These are phyloP conservation scores for Suhomyces ambrosiae DNA, from an alignment of 1,139 yeast species.

Conservation along the genomic window DNA sequence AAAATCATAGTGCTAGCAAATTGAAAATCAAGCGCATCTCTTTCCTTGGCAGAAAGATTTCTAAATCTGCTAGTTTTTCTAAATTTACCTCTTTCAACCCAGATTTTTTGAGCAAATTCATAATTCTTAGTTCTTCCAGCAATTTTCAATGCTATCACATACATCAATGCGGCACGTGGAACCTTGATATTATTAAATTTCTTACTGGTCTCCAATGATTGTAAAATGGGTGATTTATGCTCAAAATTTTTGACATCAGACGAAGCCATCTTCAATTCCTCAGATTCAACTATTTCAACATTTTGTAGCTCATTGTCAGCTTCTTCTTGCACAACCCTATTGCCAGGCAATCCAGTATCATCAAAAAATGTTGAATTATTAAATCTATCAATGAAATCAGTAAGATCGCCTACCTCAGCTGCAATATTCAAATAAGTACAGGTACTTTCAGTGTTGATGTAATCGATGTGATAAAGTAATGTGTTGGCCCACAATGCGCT, in stretches of 20 bases:
- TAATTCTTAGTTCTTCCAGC: conserved; percentile 57
- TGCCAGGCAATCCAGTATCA: conserved; percentile 24
- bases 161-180: conserved; percentile 55
- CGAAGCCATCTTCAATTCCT: conserved; percentile 1
- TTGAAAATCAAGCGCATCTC: conserved; percentile 59
- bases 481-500: conserved; percentile 73
- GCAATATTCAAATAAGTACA: conserved; percentile 59
- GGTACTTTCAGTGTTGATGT: conserved; percentile 45
- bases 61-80: conserved; percentile 58
- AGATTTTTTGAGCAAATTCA: conserved; percentile 61
- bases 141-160: conserved; percentile 66
- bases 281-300: conserved; percentile 8
- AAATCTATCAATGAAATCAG: conserved; percentile 55
- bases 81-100: conserved; percentile 78
- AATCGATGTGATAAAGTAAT: conserved; percentile 40
- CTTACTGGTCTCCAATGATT: conserved; percentile 12
- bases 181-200: conserved; percentile 22
- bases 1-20: conserved; percentile 69
- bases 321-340: conserved; percentile 24
- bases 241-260: background rate
- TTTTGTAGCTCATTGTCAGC: conserved; percentile 19
- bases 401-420: conserved; percentile 45
- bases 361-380: conserved; percentile 49
- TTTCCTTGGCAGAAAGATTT: conserved; percentile 34
- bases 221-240: conserved; percentile 32